These are phyloP conservation scores for Ceratocystis variospora DNA, from an alignment of 2,329 filamentous ascomycete species.

Conservation along the genomic window DNA sequence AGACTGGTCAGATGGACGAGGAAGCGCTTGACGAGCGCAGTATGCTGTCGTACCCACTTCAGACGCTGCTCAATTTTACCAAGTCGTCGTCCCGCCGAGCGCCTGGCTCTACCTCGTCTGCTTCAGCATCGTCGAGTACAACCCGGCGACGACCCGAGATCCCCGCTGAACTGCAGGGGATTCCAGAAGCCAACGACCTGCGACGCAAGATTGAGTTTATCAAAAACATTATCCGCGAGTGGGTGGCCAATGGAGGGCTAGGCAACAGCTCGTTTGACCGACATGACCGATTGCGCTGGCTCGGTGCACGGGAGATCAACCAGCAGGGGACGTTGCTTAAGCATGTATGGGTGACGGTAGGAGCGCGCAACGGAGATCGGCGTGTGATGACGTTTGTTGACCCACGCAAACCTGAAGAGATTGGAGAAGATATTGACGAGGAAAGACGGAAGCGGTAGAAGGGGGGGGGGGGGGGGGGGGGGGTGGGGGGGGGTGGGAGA, in stretches of 20 bases:
- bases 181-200: slow-evolving; percentile 60
- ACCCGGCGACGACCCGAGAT: slow-evolving; percentile 45
- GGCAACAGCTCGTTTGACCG: slow-evolving; percentile 50
- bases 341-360: slow-evolving; percentile 56
- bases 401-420: slow-evolving; percentile 37
- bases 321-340: slow-evolving; percentile 34
- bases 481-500: not conserved
- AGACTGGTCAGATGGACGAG: slow-evolving; percentile 53
- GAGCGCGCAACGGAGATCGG: slow-evolving; percentile 46
- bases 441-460: slow-evolving; percentile 16
- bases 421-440: slow-evolving; percentile 42
- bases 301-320: slow-evolving; percentile 42
- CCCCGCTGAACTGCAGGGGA: slow-evolving; percentile 44
- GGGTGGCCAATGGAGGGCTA: slow-evolving; percentile 55
- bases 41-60: slow-evolving; percentile 56
- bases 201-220: slow-evolving; percentile 63
- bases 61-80: slow-evolving; percentile 58
- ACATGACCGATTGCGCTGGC: slow-evolving; percentile 43
- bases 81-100: slow-evolving; percentile 32
- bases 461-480: not conserved
- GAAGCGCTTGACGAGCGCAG: slow-evolving; percentile 58
- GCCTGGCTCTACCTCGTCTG: not conserved
- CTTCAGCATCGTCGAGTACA: slow-evolving; percentile 31
- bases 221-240: slow-evolving; percentile 52
- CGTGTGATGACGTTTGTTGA: slow-evolving; percentile 43